Percentiles rank a stretch among this genome's conserved stretches.
Evolutionary conservation across 164 flowering plant genomes (phyloP).

Genomic region (Vitis amurensis): DNA sequence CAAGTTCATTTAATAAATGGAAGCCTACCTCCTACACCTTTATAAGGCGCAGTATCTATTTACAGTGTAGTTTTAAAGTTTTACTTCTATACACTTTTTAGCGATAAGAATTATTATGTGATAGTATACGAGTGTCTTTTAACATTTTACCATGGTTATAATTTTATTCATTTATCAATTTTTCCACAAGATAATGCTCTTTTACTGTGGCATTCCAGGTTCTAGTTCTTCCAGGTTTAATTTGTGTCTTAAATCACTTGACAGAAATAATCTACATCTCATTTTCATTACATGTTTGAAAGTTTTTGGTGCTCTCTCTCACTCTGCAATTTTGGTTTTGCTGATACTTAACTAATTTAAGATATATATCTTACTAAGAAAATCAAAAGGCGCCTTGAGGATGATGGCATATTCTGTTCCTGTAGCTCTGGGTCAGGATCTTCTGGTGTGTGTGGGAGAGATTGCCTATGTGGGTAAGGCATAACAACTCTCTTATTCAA

Average conservation of each 20-base stretch:
- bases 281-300: not conserved
- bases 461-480: conserved; percentile 95
- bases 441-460: conserved; percentile 72
- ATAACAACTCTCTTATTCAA: not conserved
- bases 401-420: conserved; percentile 97
- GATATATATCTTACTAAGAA: conserved; percentile 83
- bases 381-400: conserved; percentile 75
- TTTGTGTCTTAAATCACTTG: not conserved
- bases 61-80: not conserved
- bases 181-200: not conserved
- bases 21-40: conserved; percentile 50
- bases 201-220: not conserved
- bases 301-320: not conserved
- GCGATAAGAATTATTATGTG: not conserved
- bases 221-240: not conserved
- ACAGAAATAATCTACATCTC: no score
- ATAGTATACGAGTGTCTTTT: not conserved
- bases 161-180: not conserved
- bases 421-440: conserved; percentile 61
- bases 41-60: conserved; percentile 85
- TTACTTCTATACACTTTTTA: not conserved
- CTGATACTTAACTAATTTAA: conserved; percentile 44
- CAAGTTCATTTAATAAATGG: conserved; percentile 57
- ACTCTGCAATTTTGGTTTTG: not conserved
- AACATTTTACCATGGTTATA: not conserved